Evolutionary conservation across 2,329 filamentous ascomycete genomes (phyloP).

Genomic region (Curvularia spicifera): DNA sequence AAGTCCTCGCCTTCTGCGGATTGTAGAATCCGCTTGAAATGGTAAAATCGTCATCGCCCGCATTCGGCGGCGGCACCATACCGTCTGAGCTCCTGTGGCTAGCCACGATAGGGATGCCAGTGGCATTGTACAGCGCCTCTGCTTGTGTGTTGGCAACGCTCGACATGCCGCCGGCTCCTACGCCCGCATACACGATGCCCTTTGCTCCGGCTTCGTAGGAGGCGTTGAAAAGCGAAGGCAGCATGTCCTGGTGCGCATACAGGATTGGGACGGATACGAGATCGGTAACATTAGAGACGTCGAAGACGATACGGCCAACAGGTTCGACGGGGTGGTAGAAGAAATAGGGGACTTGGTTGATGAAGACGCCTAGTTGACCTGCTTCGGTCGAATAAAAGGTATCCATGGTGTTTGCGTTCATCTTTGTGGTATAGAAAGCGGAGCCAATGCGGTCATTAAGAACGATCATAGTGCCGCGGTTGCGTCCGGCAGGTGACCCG

Average conservation of each 20-base stretch:
- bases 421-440: conserved; percentile 66
- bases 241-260: conserved; percentile 62
- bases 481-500: conserved; percentile 52
- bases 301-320: conserved; percentile 54
- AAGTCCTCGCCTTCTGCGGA: conserved; percentile 62
- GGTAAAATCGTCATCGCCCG: conserved; percentile 30
- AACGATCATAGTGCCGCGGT: conserved; percentile 65
- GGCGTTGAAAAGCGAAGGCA: conserved; percentile 56
- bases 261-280: conserved; percentile 65
- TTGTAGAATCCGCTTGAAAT: conserved; percentile 62
- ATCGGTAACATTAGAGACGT: conserved; percentile 51
- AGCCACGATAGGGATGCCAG: conserved; percentile 58
- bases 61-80: conserved; percentile 51
- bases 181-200: conserved; percentile 63
- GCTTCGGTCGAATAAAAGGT: conserved; percentile 65
- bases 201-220: conserved; percentile 59
- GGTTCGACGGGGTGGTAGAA: conserved; percentile 61
- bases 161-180: conserved; percentile 60
- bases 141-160: conserved; percentile 44
- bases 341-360: conserved; percentile 65
- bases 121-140: conserved; percentile 54
- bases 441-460: conserved; percentile 67
- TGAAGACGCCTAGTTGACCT: conserved; percentile 63
- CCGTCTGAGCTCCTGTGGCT: conserved; percentile 61
- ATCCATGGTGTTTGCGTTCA: conserved; percentile 67